Evolutionary conservation across 208 protist genomes (phyloP).

Genomic region (Sergeia podlipaevii): DNA sequence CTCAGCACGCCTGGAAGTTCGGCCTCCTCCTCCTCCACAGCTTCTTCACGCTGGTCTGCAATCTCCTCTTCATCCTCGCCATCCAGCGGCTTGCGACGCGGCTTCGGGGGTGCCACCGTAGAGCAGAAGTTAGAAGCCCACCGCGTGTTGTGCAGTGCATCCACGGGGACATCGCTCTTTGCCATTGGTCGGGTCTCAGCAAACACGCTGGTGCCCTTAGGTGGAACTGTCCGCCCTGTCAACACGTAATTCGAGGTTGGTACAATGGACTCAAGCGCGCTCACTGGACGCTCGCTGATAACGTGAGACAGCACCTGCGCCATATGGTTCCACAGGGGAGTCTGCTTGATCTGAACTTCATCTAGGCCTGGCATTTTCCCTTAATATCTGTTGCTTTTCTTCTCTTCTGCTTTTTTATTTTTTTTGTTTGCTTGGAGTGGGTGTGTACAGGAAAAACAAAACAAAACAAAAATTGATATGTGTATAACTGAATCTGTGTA

Average conservation of each 20-base stretch:
- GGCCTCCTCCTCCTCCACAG: slow-evolving; percentile 15
- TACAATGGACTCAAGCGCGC: slow-evolving; percentile 61
- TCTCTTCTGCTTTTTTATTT: not conserved
- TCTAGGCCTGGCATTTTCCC: slow-evolving; percentile 43
- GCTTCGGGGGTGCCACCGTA: slow-evolving; percentile 68
- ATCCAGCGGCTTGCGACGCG: slow-evolving; percentile 39
- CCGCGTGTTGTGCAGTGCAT: slow-evolving; percentile 52
- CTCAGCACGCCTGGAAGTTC: slow-evolving; percentile 59
- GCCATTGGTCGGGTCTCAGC: slow-evolving; percentile 52
- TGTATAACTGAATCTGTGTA: too few species aligned
- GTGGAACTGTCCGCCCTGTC: slow-evolving; percentile 62
- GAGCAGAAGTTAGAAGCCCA: slow-evolving; percentile 76
- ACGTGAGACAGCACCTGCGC: slow-evolving; percentile 69
- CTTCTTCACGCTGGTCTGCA: slow-evolving; percentile 19
- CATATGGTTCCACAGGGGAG: slow-evolving; percentile 88
- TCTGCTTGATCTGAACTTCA: slow-evolving; percentile 54
- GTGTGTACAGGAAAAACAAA: too few species aligned
- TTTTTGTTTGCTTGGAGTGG: slow-evolving; percentile 4
- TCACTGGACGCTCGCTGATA: slow-evolving; percentile 59
- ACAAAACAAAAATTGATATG: too few species aligned
- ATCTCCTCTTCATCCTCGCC: slow-evolving; percentile 76
- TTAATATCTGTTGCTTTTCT: not conserved
- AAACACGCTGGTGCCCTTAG: slow-evolving; percentile 50
- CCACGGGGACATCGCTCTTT: slow-evolving; percentile 46
- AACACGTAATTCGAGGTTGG: slow-evolving; percentile 67